Evolutionary conservation across 139 green algal species (phyloP), one percentile per base, ranked within the genome.

Genomic region (Nannochloris sp.): DNA sequence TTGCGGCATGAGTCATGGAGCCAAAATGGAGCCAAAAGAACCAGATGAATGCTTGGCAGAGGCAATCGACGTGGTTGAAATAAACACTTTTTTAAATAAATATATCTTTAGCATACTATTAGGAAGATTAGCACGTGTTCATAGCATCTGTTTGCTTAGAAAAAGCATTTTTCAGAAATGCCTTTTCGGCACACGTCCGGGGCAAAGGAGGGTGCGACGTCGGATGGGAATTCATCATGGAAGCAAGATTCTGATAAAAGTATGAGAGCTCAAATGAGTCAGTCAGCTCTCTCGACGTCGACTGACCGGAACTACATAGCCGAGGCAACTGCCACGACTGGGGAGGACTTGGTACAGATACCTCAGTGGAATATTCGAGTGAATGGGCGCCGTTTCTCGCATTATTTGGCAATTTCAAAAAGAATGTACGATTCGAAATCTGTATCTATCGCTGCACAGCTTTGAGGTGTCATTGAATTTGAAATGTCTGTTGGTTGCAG

Each of bases 311-410:
- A 58, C 31, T 19, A 34, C 50, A 23, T 27, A 12, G 9, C 12
- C 15, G 16, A 19, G 50, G 50, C 7, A 16, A 29, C 21, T 34
- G 12, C 50, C 7, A 25, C 19, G 50, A 23, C 15, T 19, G 23
- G 12, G 36, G 23, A 25, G 19, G 19, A n/a, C 15, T 25, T 56
- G 21, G n/a, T 23, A 5, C 7, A n/a, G 6, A 34, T 56, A 18
- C 57, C 57, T n/a, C n/a, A 25, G 21, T 64, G 57, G 56, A 43
- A 7, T 27, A 43, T 46, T 24, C 57, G 24, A 46, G 46, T 63
- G 9, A 11, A 65, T 18, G 53, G 55, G 9, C 11, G 58, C 3
- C 15, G 16, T 19, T 60, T 55, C n/a, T 21, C 14, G 1, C 21
- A 63, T 27, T 56, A 49, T 0, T 11, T 43, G 48, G 46, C 6